phyloP scores from a whole-genome alignment of 495 filamentous ascomycete genomes.

The Annulohypoxylon bovei region DNA sequence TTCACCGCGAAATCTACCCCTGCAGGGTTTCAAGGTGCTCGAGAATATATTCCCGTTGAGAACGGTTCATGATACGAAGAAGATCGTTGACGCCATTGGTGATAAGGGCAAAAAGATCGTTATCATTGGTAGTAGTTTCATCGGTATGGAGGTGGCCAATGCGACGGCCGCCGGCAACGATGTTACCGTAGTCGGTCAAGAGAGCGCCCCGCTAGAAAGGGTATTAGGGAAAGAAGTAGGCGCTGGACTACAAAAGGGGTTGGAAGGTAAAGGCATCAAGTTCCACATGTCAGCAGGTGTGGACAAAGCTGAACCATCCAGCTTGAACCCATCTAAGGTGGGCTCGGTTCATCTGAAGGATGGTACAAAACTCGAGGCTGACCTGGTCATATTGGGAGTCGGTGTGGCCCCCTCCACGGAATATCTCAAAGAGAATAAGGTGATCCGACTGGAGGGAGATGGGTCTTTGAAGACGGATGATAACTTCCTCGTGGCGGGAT shows the following conservation, averaged over 20 bases:
- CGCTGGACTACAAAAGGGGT: conserved; percentile 74
- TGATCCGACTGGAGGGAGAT: conserved; percentile 76
- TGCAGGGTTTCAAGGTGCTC: conserved; percentile 87
- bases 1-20: conserved; percentile 76
- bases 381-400: conserved; percentile 89
- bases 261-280: conserved; percentile 87
- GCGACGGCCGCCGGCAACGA: conserved; percentile 75
- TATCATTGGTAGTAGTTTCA: conserved; percentile 90
- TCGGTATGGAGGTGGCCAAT: conserved; percentile 94
- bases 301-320: conserved; percentile 78
- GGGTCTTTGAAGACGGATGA: conserved; percentile 82
- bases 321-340: conserved; percentile 70
- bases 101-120: conserved; percentile 90
- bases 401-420: conserved; percentile 88
- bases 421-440: conserved; percentile 78
- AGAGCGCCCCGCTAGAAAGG: conserved; percentile 83
- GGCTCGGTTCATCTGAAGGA: conserved; percentile 87
- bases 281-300: conserved; percentile 85
- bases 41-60: conserved; percentile 87
- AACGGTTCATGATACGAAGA: conserved; percentile 74
- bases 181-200: conserved; percentile 94
- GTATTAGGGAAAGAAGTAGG: conserved; percentile 87
- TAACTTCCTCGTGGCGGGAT: conserved; percentile 74
- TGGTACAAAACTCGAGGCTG: conserved; percentile 83
- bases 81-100: conserved; percentile 80